Evolutionary conservation across 2,329 filamentous ascomycete genomes (phyloP), one percentile per base, ranked within the genome.

Genomic region (Didymella lethalis): DNA sequence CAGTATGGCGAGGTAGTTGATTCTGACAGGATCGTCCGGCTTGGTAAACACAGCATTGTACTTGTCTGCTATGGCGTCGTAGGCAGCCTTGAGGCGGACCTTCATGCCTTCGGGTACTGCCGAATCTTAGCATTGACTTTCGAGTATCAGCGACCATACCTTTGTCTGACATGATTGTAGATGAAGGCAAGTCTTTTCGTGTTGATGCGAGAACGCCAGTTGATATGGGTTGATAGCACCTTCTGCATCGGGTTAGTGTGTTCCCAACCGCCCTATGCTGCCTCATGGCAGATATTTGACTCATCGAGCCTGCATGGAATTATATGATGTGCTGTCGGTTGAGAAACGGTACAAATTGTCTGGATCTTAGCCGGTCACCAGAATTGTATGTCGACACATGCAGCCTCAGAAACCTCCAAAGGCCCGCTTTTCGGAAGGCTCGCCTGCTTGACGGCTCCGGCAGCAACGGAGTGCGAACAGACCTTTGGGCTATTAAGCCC

Each of bases 61-160:
- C 5, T 57, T 47, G 46, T 48, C 48, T n/a, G 73, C 69, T 18
- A 74, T 70, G n/a, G 70, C 69, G 44, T 76, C 70, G 63, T 74
- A 76, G 8, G 70, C 66, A 32, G 49, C 56, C 54, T 71, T 69
- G 18, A 75, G 47, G 34, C 68, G 66, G 47, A 56, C 51, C 62
- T 75, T 75, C 44, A 75, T 66, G 40, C 72, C 64, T 1, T 51
- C 12, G 2, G 66, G 48, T 7, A n/a, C 54, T 57, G 23, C 29
- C 6, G 7, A 8, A 7, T 10, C 2, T 40, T 11, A 40, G 36
- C 16, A 12, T 3, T 10, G 4, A 20, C 7, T 6, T 20, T 11
- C 4, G 2, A 20, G 36, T 20, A 11, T 4, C 6, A 7, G 16
- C 2, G 36, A 40, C n/a, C 36, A 20, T 20, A 40, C 36, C 18